Evolutionary conservation across 495 filamentous ascomycete genomes (phyloP).

Genomic region (Astrothelium macrocarpum): DNA sequence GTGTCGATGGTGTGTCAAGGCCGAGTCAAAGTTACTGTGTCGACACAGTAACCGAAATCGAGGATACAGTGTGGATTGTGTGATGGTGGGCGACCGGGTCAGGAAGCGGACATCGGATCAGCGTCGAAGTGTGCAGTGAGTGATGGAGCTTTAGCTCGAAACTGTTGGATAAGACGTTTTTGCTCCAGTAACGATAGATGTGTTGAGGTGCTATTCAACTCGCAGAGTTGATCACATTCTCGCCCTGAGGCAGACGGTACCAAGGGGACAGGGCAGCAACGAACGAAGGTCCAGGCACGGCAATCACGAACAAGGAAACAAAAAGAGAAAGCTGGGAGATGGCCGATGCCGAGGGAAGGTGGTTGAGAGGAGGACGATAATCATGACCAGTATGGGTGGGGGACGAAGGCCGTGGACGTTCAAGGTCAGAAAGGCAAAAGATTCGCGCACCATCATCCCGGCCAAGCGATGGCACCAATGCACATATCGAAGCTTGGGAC

Average conservation of each 20-base stretch:
- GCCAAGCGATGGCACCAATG: background rate
- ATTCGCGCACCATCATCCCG: background rate
- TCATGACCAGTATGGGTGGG: background rate
- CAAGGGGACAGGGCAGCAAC: background rate
- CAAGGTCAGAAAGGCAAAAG: background rate
- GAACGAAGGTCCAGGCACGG: background rate
- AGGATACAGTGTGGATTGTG: background rate
- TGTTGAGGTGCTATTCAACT: background rate
- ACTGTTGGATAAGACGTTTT: background rate
- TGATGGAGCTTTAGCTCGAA: background rate
- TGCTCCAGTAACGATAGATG: constrained; percentile 1
- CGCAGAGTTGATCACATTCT: background rate
- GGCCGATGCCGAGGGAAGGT: background rate
- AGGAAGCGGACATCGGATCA: background rate
- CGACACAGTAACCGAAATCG: background rate
- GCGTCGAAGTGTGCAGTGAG: background rate
- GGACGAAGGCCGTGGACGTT: background rate
- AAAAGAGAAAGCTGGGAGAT: background rate
- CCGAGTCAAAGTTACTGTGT: background rate
- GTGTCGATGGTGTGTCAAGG: background rate
- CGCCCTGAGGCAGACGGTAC: background rate
- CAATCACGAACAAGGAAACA: background rate
- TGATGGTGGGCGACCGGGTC: background rate
- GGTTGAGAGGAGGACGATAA: background rate
- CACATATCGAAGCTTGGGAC: background rate